Conservation (phyloP, 2,329 filamentous ascomycete genomes). For the Sclerotinia minor region DNA sequence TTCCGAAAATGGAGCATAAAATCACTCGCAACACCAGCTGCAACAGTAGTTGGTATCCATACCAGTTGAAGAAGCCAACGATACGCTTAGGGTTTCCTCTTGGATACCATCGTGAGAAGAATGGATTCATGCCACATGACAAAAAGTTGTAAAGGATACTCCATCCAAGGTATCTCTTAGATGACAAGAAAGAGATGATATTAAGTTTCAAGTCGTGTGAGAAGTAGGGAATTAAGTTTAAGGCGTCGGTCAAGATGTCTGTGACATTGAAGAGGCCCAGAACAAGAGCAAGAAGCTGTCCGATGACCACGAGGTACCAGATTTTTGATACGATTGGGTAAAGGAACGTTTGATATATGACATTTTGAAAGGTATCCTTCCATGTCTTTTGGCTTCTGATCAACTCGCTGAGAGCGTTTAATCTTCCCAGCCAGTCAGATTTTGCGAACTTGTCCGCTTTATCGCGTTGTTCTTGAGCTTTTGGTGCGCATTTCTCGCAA, state of each 20-base stretch:
- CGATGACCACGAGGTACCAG: slow-evolving; percentile 36
- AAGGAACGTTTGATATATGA: slow-evolving; percentile 24
- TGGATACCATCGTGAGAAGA: slow-evolving; percentile 49
- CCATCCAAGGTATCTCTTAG: slow-evolving; percentile 42
- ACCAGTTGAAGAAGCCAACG: slow-evolving; percentile 63
- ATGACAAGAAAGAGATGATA: slow-evolving; percentile 18
- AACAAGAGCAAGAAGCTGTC: slow-evolving; percentile 38
- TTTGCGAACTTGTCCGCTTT: slow-evolving; percentile 72
- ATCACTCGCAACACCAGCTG: slow-evolving; percentile 54
- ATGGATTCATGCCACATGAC: slow-evolving; percentile 69
- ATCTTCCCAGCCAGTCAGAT: slow-evolving; percentile 37
- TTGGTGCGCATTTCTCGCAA: slow-evolving; percentile 76
- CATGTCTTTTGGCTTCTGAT: slow-evolving; percentile 22
- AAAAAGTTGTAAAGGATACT: slow-evolving; percentile 52
- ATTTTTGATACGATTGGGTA: slow-evolving; percentile 29
- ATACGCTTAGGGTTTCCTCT: slow-evolving; percentile 58
- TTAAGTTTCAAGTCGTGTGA: not conserved
- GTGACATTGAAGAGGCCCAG: slow-evolving; percentile 25
- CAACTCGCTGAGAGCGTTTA: slow-evolving; percentile 53
- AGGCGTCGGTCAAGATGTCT: not conserved
- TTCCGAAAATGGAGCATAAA: slow-evolving; percentile 43
- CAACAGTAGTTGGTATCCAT: slow-evolving; percentile 62
- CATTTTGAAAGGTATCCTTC: slow-evolving; percentile 20
- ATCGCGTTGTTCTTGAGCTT: slow-evolving; percentile 67
- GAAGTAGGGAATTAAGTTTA: slow-evolving; percentile 6